Base-by-base conservation (phyloP, 768 basidiomycete species). In the Boletus pseudopeckii region DNA sequence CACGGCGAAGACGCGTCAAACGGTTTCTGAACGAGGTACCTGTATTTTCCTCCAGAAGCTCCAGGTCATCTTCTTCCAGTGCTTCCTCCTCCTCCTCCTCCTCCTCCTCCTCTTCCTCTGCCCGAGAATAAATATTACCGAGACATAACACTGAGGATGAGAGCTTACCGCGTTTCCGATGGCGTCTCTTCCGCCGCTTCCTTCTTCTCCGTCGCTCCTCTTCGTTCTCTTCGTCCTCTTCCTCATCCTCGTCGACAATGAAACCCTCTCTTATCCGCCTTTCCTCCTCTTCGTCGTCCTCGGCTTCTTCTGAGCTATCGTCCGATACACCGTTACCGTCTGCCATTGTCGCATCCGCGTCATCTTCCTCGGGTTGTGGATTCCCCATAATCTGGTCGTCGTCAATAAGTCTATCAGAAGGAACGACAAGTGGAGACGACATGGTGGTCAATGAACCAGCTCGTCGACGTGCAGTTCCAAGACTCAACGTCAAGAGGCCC, bases 231-330 rank as follows among this genome's bases (percentile, higher is more conserved):
- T 83, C 88, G 4, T 88, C 90, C 0, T 92, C 91, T 7, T 92
- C 91, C n/a, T 93, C 88, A 0, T 90, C 92, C 54, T 95, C 92
- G 9, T 90, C 90, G 8, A 94, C 93, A 62, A 98, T 97, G 67
- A 98, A 97, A 0, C 91, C 94, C 46, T 94, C 90, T 47, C 84
- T 76, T 52, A 97, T 83, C 52, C 82, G 77, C 53, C 82, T 80
- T 62, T 77, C 88, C 73, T 93, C 93, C 57, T 96, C 95, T 62
- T 85, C 89, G 65, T 96, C 93, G 45, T 96, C 93, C 36, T 95
- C 91, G 34, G 82, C 87, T 65, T 93, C 90, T 63, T 92, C 91
- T 42, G 90, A 92, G 68, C 90, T 92, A 71, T 93, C 90, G 66
- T 89, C 88, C 18, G 84, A 81, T 52, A 72, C 72, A 22, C 53